Evolutionary conservation across 1,284 basidiomycete species (phyloP).

Genomic region (Gomphus bonarii): DNA sequence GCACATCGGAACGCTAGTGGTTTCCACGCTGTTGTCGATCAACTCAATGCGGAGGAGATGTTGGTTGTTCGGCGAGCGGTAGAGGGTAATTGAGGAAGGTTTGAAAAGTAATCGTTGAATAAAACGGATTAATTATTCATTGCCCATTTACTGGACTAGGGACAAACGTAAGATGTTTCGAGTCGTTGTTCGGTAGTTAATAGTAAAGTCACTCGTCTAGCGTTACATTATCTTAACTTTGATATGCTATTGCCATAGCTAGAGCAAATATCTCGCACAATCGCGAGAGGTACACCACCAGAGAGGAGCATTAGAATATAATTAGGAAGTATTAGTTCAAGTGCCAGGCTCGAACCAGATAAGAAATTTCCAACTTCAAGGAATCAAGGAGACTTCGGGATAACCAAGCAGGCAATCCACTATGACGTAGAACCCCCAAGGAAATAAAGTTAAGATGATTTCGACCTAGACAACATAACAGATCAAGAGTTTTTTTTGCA

Average conservation of each 20-base stretch:
- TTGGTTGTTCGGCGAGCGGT: constrained; percentile 54
- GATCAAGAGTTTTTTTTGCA: constrained; percentile 93
- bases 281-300: too few species aligned
- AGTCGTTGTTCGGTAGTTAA: background rate
- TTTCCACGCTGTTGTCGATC: constrained; percentile 55
- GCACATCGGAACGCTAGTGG: constrained; percentile 55
- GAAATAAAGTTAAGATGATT: constrained; percentile 3
- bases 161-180: background rate
- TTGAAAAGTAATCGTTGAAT: background rate
- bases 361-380: background rate
- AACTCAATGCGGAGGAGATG: constrained; percentile 60
- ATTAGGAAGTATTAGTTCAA: background rate
- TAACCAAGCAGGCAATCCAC: constrained; percentile 84
- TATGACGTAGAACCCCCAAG: constrained; percentile 72
- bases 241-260: background rate
- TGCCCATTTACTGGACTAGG: background rate
- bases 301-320: too few species aligned
- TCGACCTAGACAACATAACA: constrained; percentile 16
- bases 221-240: background rate
- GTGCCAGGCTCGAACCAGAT: background rate
- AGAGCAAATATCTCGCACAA: too few species aligned
- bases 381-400: constrained; percentile 27
- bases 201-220: background rate
- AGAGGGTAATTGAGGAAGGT: background rate
- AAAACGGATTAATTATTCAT: background rate